Base-by-base conservation (phyloP, 164 flowering plant species). In the Kalanchoe fedtschenkoi region DNA sequence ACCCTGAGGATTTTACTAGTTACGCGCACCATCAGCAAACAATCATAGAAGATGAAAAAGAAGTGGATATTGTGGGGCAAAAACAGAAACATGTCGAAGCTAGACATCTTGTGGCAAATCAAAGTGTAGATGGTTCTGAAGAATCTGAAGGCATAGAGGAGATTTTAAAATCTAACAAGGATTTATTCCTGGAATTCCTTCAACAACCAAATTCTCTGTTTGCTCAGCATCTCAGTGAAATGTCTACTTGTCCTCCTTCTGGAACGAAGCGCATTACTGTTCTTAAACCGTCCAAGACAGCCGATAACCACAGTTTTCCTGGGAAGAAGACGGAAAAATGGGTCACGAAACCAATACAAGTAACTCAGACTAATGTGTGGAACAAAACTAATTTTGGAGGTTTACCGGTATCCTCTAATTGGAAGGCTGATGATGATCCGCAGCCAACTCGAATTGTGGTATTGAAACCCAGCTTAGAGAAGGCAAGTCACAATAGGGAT, bases 71-170 rank as follows among this genome's bases (percentile, higher is more conserved):
- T 63, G 87, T 89, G 60, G 95, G 92, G 53, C 89, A 86, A 66
- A 90, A 88, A 70, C 86, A 86, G 68, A 90, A 88, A 70, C 86
- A 86, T 67, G 64, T 78, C 37, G 96, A 93, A 77, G 95, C 91
- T 66, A 93, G 90, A 69, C 87, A 86, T 22, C 70, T 82, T 41
- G 72, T 83, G 1, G 79, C 83, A 29, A 87, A 87, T 68, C 96
- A 86, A 69, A 93, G 77, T 42, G 85, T 81, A 65, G 79, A 84
- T 26, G 85, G 87, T 70, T 80, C 96, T 24, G 82, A 84, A 79
- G 91, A 93, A 68, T 93, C 90, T 63, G 85, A 85, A 71, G 97
- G 86, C 71, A 93, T 93, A 42, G 46, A 88, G 34, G 97, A 88
- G 72, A 86, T 88, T 60, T 65, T 90, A 35, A 87, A 84, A 74